Evolutionary conservation across 1,139 yeast species (phyloP).

Genomic region (Lodderomyces beijingensis): DNA sequence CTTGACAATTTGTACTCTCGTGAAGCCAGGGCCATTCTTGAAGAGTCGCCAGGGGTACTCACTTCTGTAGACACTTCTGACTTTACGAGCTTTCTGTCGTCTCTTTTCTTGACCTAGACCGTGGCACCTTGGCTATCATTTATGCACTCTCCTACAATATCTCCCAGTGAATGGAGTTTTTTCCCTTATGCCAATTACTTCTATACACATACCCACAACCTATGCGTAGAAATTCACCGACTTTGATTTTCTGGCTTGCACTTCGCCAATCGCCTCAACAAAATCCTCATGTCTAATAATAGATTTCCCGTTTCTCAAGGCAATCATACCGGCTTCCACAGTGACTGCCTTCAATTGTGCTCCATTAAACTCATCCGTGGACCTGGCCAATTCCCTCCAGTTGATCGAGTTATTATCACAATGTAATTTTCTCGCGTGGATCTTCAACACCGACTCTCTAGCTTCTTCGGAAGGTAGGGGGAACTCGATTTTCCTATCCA

Average conservation of each 20-base stretch:
- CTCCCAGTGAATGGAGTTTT: no score
- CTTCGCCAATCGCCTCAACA: slow-evolving; percentile 97
- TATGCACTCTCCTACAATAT: no score
- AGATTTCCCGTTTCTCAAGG: slow-evolving; percentile 89
- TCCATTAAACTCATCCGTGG: slow-evolving; percentile 97
- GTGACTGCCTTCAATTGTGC: slow-evolving; percentile 98
- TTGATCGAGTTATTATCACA: slow-evolving; percentile 82
- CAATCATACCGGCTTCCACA: slow-evolving; percentile 99
- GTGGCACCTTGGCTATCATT: no score
- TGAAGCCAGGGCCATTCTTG: no score
- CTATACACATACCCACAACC: no score
- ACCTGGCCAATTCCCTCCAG: slow-evolving; percentile 97
- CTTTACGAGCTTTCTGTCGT: no score
- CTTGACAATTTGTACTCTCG: no score
- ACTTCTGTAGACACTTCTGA: no score
- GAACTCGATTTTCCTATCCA: slow-evolving; percentile 96
- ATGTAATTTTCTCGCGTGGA: slow-evolving; percentile 95
- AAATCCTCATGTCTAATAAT: slow-evolving; percentile 95
- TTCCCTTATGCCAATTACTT: no score
- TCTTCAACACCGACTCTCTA: slow-evolving; percentile 91
- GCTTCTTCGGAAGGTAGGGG: slow-evolving; percentile 98
- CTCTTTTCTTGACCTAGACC: no score
- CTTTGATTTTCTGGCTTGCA: slow-evolving; percentile 94
- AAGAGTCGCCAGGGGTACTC: no score
- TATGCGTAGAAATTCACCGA: slow-evolving; percentile 90